Evolutionary conservation across 768 basidiomycete species (phyloP).

Genomic region (Serendipita indica): DNA sequence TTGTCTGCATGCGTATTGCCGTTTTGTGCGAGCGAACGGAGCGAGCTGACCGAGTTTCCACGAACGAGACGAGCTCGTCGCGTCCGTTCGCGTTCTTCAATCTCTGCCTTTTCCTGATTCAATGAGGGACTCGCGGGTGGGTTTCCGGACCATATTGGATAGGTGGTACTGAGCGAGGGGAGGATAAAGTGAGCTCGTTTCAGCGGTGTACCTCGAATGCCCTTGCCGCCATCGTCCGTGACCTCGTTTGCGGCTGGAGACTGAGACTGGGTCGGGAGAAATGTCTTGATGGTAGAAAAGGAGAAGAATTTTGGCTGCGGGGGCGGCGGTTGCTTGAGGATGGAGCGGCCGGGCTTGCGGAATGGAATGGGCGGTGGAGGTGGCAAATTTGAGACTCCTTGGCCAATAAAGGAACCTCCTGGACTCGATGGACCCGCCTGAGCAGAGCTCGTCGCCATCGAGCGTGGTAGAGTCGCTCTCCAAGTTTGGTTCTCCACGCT

Average conservation of each 20-base stretch:
- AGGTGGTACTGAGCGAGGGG: slow-evolving; percentile 70
- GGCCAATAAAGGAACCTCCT: not conserved
- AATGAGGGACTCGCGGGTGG: slow-evolving; percentile 70
- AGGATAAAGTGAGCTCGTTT: slow-evolving; percentile 87
- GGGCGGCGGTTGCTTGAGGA: slow-evolving; percentile 63
- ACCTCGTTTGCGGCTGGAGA: slow-evolving; percentile 15
- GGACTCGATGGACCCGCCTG: slow-evolving; percentile 4
- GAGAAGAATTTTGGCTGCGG: slow-evolving; percentile 54
- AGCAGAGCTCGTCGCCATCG: slow-evolving; percentile 7
- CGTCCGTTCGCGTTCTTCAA: slow-evolving; percentile 61
- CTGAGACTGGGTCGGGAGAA: slow-evolving; percentile 36
- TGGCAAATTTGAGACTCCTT: slow-evolving; percentile 23
- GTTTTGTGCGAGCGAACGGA: slow-evolving; percentile 9
- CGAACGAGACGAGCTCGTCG: slow-evolving; percentile 49
- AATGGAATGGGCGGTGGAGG: slow-evolving; percentile 74
- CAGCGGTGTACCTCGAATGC: slow-evolving; percentile 36
- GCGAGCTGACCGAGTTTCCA: slow-evolving; percentile 29
- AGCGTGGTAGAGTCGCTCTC: too few species aligned
- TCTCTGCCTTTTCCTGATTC: slow-evolving; percentile 68
- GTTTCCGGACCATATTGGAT: slow-evolving; percentile 73
- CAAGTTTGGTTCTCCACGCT: too few species aligned
- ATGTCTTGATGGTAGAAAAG: slow-evolving; percentile 45
- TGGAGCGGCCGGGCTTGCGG: slow-evolving; percentile 63
- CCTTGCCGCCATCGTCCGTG: slow-evolving; percentile 26
- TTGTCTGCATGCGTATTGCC: slow-evolving; percentile 29